Evolutionary conservation across 495 filamentous ascomycete genomes (phyloP), one percentile per base, ranked within the genome.

Genomic region (Clavariopsis aquatica): DNA sequence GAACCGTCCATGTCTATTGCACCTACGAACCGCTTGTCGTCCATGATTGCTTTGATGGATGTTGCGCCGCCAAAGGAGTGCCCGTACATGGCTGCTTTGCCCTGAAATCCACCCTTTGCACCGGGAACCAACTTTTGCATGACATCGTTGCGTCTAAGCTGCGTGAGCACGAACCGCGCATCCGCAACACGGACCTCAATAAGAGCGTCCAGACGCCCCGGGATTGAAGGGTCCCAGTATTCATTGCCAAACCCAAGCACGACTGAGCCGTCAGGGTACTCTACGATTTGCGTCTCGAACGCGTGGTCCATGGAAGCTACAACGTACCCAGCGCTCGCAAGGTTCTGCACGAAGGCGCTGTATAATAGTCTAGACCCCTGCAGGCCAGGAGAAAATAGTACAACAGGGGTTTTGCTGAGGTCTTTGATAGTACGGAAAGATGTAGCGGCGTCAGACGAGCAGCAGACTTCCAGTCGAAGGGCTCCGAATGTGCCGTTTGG

Each of bases 61-160:
- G 83, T 73, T 0, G 80, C 78, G n/a, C 84, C 84, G 22, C 84
- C 83, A 9, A 84, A 70, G 0, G 83, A 84, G 53, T 85, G 82
- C 0, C 84, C 83, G 28, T 20, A 59, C 19, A 59, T 47, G 0
- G 46, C 68, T 4, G 51, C 57, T 3, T 43, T 43, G 4, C 38
- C 38, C 20, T 66, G 20, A 20, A 65, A 70, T 9, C 49, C 68
- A 31, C 53, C 51, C 5, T 22, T 22, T 3, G 59, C 64, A 10
- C 53, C 57, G 4, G 66, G 66, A 2, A 69, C 26, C 8, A 69
- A 36, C n/a, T 31, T 31, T 41, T 57, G 12, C 1, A 62, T 46
- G 3, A 62, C 59, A 7, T 38, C 22, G 4, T 12, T 19, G 26
- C 34, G 17, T 1, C 63, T 49, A 6, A 66, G 53, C 45, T 62